A percentile compares a stretch with the other conserved stretches of the same genome.
These are phyloP conservation scores for Pleurotus citrinopileatus DNA, from an alignment of 768 basidiomycete genomes.

Conservation along the genomic window DNA sequence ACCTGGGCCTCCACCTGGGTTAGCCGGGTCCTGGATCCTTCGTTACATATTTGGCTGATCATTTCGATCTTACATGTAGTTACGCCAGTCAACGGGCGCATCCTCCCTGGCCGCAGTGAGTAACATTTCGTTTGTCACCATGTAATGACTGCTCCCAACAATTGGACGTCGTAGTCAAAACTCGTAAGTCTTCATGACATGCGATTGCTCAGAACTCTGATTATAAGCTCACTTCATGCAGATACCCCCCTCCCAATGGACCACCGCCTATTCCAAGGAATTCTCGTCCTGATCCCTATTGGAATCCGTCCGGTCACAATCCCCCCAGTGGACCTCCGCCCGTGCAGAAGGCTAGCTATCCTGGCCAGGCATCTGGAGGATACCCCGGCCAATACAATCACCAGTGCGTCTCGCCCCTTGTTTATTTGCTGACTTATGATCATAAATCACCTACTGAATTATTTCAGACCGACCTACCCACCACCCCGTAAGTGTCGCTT, in stretches of 20 bases:
- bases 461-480: neutral
- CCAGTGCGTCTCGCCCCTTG: slow-evolving; percentile 12
- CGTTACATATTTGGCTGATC: neutral
- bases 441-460: no score
- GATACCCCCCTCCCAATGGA: slow-evolving; percentile 21
- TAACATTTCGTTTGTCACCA: neutral
- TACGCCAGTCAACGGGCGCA: slow-evolving; percentile 18
- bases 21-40: no score
- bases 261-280: slow-evolving; percentile 23
- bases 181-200: neutral
- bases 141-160: neutral
- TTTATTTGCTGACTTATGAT: no score
- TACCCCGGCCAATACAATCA: slow-evolving; percentile 24
- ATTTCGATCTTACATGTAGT: slow-evolving; percentile 5
- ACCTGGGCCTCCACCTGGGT: slow-evolving; percentile 33
- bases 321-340: neutral
- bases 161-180: slow-evolving; percentile 11
- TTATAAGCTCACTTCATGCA: neutral
- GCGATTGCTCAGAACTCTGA: neutral
- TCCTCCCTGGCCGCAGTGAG: slow-evolving; percentile 21
- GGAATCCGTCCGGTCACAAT: neutral
- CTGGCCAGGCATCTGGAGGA: slow-evolving; percentile 32
- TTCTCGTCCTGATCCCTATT: neutral
- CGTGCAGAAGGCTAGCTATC: slow-evolving; percentile 28
- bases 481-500: neutral